Evolutionary conservation across 106 monocot genomes (phyloP).

Genomic region (Ottelia alismoides): DNA sequence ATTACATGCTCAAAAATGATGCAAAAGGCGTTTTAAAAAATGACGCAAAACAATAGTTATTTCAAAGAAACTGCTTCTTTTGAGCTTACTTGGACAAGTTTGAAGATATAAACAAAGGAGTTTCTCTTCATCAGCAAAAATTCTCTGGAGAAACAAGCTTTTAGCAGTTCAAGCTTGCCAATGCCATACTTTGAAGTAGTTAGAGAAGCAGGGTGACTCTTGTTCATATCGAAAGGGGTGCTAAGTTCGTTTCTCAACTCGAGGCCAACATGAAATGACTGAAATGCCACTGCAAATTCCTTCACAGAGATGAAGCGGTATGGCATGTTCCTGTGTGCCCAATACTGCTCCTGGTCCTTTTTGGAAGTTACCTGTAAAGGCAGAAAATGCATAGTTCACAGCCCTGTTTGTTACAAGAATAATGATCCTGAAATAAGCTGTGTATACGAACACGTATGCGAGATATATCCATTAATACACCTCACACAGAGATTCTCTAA

Average conservation of each 20-base stretch:
- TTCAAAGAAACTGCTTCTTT: too few relatives aligned
- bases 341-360: constrained; percentile 43
- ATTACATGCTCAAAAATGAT: too few relatives aligned
- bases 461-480: too few relatives aligned
- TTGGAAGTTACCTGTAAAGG: constrained; percentile 21
- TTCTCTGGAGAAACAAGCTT: constrained; percentile 31
- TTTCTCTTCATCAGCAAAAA: constrained; percentile 27
- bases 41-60: too few relatives aligned
- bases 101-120: constrained; percentile 13
- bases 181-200: constrained; percentile 35
- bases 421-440: too few relatives aligned
- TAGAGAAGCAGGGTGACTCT: constrained; percentile 37
- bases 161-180: constrained; percentile 29
- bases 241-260: constrained; percentile 12
- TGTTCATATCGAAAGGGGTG: constrained; percentile 29
- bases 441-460: too few relatives aligned
- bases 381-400: too few relatives aligned
- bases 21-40: too few relatives aligned
- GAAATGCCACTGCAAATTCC: constrained; percentile 32
- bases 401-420: too few relatives aligned
- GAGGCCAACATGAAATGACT: constrained; percentile 22
- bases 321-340: constrained; percentile 18
- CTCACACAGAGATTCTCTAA: too few relatives aligned
- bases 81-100: too few relatives aligned
- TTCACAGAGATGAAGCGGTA: constrained; percentile 32